phyloP scores from a whole-genome alignment of 1,284 basidiomycete genomes.

The Leccinum solheimii region DNA sequence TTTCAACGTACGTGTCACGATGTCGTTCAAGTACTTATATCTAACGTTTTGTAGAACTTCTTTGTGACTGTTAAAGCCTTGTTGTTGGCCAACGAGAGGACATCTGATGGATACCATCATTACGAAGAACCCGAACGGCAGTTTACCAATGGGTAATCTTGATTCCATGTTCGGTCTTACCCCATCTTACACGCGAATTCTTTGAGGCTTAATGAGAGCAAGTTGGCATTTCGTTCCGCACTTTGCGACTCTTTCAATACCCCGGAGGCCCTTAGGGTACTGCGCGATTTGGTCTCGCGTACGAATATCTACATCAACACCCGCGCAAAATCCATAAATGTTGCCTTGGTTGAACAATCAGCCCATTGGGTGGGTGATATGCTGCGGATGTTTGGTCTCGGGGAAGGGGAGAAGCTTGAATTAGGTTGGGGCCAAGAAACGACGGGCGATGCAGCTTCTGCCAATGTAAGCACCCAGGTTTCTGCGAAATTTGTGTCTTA shows the following conservation, averaged over 20 bases:
- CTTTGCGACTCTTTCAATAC: constrained; percentile 99
- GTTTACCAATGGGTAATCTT: constrained; percentile 59
- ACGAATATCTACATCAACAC: constrained; percentile 88
- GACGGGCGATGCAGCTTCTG: constrained; percentile 39
- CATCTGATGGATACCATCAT: constrained; percentile 60
- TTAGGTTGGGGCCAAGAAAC: constrained; percentile 73
- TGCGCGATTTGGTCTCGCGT: constrained; percentile 85
- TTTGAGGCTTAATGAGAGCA: constrained; percentile 71
- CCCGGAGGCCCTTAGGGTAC: constrained; percentile 73
- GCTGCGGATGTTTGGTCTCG: constrained; percentile 94
- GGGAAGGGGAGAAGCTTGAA: constrained; percentile 70
- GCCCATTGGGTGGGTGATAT: constrained; percentile 88
- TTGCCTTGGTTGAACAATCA: constrained; percentile 70
- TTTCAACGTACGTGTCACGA: constrained; percentile 69
- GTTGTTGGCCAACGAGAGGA: constrained; percentile 48
- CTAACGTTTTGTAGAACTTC: constrained; percentile 77
- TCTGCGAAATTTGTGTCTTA: constrained; percentile 7
- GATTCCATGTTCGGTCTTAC: constrained; percentile 15
- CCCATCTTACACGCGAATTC: constrained; percentile 9
- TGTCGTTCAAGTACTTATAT: background rate
- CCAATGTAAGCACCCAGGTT: constrained; percentile 54
- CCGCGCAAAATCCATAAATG: constrained; percentile 62
- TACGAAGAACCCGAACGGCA: constrained; percentile 67
- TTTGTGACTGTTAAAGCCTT: constrained; percentile 88
- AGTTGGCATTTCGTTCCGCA: constrained; percentile 81